phyloP scores from a whole-genome alignment of 2,329 filamentous ascomycete species.

The Penicillium sp. region DNA sequence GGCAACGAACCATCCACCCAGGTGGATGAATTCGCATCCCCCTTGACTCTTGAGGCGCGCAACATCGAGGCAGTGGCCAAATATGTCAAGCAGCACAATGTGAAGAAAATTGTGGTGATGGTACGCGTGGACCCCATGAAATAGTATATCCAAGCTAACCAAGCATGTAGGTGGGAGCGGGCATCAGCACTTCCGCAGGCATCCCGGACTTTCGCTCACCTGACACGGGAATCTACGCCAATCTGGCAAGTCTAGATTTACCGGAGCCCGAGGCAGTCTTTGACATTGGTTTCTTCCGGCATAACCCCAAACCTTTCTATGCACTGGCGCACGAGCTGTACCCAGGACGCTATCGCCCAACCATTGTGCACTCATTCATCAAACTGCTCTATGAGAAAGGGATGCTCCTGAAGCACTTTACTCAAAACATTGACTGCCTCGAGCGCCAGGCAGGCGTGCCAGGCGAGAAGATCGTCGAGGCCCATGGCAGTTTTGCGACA shows the following conservation, averaged over 20 bases:
- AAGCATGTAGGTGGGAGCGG: constrained; percentile 60
- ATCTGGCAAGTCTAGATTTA: constrained; percentile 74
- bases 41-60: constrained; percentile 59
- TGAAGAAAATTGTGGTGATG: constrained; percentile 70
- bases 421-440: constrained; percentile 94
- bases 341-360: constrained; percentile 79
- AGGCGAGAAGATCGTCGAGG: constrained; percentile 72
- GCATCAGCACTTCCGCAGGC: constrained; percentile 51
- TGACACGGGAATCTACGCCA: constrained; percentile 85
- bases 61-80: constrained; percentile 67
- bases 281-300: constrained; percentile 78
- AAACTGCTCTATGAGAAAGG: constrained; percentile 69
- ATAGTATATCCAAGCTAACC: constrained; percentile 3
- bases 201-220: constrained; percentile 94
- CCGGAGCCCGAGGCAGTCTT: constrained; percentile 90
- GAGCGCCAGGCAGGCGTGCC: constrained; percentile 81
- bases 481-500: constrained; percentile 86
- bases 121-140: constrained; percentile 30
- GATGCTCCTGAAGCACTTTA: constrained; percentile 76
- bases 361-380: constrained; percentile 83
- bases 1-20: constrained; percentile 70
- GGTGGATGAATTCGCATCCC: constrained; percentile 55
- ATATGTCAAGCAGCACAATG: constrained; percentile 62
- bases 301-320: constrained; percentile 84
- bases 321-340: constrained; percentile 84